A percentile compares a stretch with the other conserved stretches of the same genome.
Evolutionary conservation across 192 early-diverging fungal genomes (phyloP).

Genomic region (Linnemannia schmuckeri): DNA sequence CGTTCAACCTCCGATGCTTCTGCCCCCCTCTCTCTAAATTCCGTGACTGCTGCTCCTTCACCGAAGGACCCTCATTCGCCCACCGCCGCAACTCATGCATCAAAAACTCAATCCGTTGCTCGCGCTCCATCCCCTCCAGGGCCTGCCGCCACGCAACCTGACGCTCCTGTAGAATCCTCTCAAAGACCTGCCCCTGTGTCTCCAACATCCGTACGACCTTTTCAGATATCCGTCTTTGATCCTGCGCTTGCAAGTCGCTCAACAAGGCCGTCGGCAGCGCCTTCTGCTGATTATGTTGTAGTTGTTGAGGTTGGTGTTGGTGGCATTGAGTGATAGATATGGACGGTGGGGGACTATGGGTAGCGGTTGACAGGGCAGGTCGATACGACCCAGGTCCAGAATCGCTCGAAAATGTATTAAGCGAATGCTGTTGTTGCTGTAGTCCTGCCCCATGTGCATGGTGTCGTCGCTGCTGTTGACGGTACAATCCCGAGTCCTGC

Average conservation of each 20-base stretch:
- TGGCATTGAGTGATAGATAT: background rate
- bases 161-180: conserved; percentile 30
- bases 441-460: background rate
- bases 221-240: conserved; percentile 12
- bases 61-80: conserved; percentile 7
- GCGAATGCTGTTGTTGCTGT: background rate
- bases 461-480: background rate
- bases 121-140: conserved; percentile 32
- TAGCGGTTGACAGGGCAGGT: background rate
- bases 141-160: conserved; percentile 24
- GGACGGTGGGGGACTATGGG: conserved; percentile 7
- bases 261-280: conserved; percentile 10
- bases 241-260: conserved; percentile 2
- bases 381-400: background rate
- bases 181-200: conserved; percentile 31
- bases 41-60: background rate
- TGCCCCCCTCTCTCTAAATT: background rate
- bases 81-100: conserved; percentile 36
- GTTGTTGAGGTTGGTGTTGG: background rate
- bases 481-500: conserved; percentile 15
- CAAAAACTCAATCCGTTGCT: conserved; percentile 43
- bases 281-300: background rate
- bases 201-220: conserved; percentile 24
- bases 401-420: background rate
- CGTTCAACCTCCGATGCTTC: background rate